Conservation (phyloP, 2,329 filamentous ascomycete genomes). For the Colletotrichum tropicale region DNA sequence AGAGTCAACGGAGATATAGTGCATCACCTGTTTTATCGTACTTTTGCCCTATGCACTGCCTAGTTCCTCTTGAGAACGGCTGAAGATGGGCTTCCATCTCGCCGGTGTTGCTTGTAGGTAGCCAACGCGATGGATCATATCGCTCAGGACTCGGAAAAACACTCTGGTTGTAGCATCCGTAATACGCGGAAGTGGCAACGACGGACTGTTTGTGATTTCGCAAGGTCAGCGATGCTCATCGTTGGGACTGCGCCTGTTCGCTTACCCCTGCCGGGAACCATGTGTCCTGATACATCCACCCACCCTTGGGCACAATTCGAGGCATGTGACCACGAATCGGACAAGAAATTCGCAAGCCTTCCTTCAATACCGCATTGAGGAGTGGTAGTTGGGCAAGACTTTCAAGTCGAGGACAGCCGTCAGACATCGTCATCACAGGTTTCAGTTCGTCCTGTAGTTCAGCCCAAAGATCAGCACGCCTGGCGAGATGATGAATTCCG, state of each 20-base stretch:
- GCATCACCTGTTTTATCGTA: background rate
- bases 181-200: background rate
- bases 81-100: background rate
- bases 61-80: constrained; percentile 1
- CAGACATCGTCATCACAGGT: background rate
- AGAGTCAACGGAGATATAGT: background rate
- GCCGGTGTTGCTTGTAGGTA: background rate
- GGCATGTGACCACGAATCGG: constrained; percentile 11
- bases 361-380: constrained; percentile 4
- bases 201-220: background rate
- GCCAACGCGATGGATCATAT: constrained; percentile 1
- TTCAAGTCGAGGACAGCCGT: background rate
- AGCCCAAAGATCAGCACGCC: background rate
- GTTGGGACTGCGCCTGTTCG: background rate
- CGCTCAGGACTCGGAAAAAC: background rate
- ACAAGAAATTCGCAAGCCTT: constrained; percentile 10
- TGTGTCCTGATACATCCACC: background rate
- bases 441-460: background rate
- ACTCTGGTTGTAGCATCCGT: background rate
- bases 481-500: background rate
- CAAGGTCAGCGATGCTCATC: too few species aligned
- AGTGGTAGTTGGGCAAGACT: background rate
- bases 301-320: background rate
- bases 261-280: constrained; percentile 2
- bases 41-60: constrained; percentile 15